Conservation (phyloP, 2,329 filamentous ascomycete species). For the Colletotrichum tofieldiae region DNA sequence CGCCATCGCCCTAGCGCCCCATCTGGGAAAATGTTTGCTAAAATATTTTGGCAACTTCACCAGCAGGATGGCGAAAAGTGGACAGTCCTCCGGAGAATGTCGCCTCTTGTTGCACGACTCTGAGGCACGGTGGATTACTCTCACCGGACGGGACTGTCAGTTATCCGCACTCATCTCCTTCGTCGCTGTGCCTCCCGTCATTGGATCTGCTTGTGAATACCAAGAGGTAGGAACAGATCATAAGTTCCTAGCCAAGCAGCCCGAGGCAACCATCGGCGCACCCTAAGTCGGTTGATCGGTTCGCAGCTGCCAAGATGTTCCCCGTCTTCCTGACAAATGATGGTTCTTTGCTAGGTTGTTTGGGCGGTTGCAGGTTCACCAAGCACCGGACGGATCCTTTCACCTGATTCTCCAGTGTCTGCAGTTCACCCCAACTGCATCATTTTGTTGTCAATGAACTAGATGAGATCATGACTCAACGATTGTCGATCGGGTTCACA, state of each 20-base stretch:
- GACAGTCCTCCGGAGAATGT: neutral
- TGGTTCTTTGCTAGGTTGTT: slow-evolving; percentile 8
- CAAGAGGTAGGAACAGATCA: slow-evolving; percentile 24
- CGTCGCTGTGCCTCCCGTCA: neutral
- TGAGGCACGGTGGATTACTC: neutral
- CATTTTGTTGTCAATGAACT: too few relatives aligned
- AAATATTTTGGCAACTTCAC: slow-evolving; percentile 1
- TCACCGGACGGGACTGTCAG: neutral
- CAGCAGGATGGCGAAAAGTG: neutral
- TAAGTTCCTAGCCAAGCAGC: slow-evolving; percentile 30
- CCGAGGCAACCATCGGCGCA: neutral
- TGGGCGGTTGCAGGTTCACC: neutral
- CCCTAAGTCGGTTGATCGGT: slow-evolving; percentile 30
- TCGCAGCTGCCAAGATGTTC: slow-evolving; percentile 2
- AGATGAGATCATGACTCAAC: neutral
- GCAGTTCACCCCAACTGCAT: neutral
- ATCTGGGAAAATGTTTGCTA: neutral
- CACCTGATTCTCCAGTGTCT: neutral
- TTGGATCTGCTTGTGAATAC: neutral
- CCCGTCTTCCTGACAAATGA: slow-evolving; percentile 21
- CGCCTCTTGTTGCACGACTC: neutral
- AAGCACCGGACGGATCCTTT: slow-evolving; percentile 9
- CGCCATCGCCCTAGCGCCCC: slow-evolving; percentile 4
- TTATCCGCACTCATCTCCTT: neutral
- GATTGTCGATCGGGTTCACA: too few relatives aligned